phyloP scores from a whole-genome alignment of 2,329 filamentous ascomycete genomes.

The Phialophora chinensis region DNA sequence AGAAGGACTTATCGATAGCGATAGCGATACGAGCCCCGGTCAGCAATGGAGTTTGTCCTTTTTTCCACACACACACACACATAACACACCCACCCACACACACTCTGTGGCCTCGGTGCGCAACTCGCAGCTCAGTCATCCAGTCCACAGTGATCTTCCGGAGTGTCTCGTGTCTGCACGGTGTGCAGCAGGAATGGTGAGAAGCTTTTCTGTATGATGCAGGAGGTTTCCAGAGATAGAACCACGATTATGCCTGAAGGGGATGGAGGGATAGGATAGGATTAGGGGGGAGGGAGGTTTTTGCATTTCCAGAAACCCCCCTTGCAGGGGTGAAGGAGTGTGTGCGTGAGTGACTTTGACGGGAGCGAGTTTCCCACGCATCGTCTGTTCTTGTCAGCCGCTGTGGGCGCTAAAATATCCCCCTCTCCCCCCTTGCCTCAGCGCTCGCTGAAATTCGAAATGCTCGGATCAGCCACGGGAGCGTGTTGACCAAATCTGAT shows the following conservation, averaged over 20 bases:
- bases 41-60: neutral
- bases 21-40: neutral
- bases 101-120: neutral
- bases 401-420: too few relatives aligned
- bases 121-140: neutral
- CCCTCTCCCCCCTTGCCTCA: too few relatives aligned
- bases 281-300: neutral
- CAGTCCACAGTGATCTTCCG: neutral
- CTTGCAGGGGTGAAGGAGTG: neutral
- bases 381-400: neutral
- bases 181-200: neutral
- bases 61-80: neutral
- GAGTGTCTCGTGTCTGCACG: constrained; percentile 1
- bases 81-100: neutral
- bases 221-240: constrained; percentile 19
- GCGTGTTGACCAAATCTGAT: too few relatives aligned
- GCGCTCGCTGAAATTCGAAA: too few relatives aligned
- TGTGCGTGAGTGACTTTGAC: neutral
- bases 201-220: neutral
- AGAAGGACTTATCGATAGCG: constrained; percentile 1
- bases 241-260: neutral
- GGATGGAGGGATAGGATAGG: neutral
- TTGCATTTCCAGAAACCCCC: neutral
- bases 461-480: too few relatives aligned
- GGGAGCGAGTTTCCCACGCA: neutral